phyloP scores from a whole-genome alignment of 306 rosid genomes.

The Cucurbita argyrosperma region DNA sequence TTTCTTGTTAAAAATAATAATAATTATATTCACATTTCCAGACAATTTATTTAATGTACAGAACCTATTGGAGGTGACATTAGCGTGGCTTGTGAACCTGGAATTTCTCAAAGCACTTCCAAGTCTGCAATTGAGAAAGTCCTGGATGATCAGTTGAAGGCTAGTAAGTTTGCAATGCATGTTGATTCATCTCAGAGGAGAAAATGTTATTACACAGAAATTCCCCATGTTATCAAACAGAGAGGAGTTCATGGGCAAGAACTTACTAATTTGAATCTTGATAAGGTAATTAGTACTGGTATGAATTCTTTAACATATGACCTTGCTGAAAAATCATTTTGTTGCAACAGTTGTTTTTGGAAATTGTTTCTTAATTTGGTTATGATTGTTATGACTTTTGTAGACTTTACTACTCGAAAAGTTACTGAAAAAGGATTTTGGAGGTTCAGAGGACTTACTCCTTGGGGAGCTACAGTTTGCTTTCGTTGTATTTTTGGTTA shows the following conservation, averaged over 20 bases:
- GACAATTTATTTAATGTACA: conserved; percentile 19
- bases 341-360: not conserved
- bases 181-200: conserved; percentile 27
- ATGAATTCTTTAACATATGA: not conserved
- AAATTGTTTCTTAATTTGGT: conserved; percentile 6
- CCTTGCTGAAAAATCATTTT: not conserved
- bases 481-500: conserved; percentile 65
- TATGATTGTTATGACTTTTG: conserved; percentile 12
- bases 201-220: conserved; percentile 75
- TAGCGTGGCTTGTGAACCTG: conserved; percentile 44
- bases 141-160: conserved; percentile 50
- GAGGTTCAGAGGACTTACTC: conserved; percentile 68
- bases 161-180: conserved; percentile 33
- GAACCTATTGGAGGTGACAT: conserved; percentile 94
- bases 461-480: conserved; percentile 92
- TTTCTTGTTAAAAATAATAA: not conserved
- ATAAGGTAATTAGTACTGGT: conserved; percentile 38
- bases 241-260: conserved; percentile 66
- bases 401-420: conserved; percentile 72
- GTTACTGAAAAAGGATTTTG: conserved; percentile 48
- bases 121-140: conserved; percentile 44
- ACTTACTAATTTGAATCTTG: conserved; percentile 79
- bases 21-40: not conserved
- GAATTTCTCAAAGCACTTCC: conserved; percentile 24
- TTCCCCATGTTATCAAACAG: conserved; percentile 60